These are phyloP conservation scores for Pythium coloratum DNA, from an alignment of 352 stramenopile species.

Conservation along the genomic window DNA sequence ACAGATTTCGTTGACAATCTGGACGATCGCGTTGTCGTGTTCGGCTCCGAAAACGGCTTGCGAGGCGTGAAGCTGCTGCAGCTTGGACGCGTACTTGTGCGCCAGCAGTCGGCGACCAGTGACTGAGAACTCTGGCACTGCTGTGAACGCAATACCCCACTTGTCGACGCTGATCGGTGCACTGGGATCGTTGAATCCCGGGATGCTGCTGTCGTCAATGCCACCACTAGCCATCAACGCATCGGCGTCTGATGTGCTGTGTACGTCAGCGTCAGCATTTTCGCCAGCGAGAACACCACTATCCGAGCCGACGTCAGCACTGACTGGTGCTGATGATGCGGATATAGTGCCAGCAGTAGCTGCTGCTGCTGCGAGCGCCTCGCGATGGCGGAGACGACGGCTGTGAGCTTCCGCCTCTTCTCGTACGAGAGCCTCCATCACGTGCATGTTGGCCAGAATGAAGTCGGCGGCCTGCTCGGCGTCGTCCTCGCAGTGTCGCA, in stretches of 20 bases:
- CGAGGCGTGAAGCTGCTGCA: conserved; percentile 61
- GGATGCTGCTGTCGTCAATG: conserved; percentile 1
- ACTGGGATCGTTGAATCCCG: conserved; percentile 1
- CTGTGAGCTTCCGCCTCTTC: conserved; percentile 62
- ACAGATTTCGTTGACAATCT: conserved; percentile 85
- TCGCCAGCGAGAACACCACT: neutral
- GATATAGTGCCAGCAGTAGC: conserved; percentile 1
- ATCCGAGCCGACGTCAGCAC: neutral
- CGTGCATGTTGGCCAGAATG: conserved; percentile 84
- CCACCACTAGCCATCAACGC: neutral
- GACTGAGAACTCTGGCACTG: conserved; percentile 82
- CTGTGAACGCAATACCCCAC: conserved; percentile 87
- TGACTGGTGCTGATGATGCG: neutral
- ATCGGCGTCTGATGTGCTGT: neutral
- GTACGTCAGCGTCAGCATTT: neutral
- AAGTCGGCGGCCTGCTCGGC: conserved; percentile 80
- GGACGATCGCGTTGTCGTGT: conserved; percentile 73
- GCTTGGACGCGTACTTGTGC: conserved; percentile 63
- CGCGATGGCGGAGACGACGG: conserved; percentile 51
- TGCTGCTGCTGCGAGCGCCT: conserved; percentile 25
- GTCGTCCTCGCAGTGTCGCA: conserved; percentile 84
- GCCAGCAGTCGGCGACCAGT: conserved; percentile 72
- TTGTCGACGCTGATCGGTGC: conserved; percentile 51
- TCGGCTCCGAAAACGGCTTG: conserved; percentile 66
- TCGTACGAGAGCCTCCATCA: conserved; percentile 74